Evolutionary conservation across 805 yeast genomes (phyloP).

Genomic region (Yarrowia porcina): DNA sequence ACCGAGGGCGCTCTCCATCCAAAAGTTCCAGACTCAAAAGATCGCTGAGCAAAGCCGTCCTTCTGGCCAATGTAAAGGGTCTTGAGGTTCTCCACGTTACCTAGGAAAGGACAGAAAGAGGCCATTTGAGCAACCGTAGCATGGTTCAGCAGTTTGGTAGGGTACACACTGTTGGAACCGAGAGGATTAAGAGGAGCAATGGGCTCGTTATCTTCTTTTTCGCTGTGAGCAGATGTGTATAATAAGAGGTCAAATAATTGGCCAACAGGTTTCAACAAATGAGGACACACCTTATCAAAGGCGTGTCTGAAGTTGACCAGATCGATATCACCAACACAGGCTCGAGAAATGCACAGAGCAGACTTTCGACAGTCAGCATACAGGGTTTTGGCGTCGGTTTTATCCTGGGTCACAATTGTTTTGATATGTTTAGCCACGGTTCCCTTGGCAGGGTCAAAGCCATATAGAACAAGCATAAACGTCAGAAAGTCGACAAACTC

Average conservation of each 20-base stretch:
- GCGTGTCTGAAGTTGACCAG: constrained; percentile 30
- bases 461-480: neutral
- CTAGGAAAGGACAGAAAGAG: constrained; percentile 38
- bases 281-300: constrained; percentile 37
- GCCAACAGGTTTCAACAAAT: constrained; percentile 46
- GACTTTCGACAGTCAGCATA: neutral
- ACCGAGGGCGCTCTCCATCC: constrained; percentile 90
- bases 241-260: constrained; percentile 46
- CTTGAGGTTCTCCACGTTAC: constrained; percentile 40
- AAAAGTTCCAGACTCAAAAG: constrained; percentile 76
- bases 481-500: constrained; percentile 4
- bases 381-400: neutral
- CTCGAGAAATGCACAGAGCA: neutral
- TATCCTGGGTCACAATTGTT: neutral
- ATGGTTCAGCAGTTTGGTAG: constrained; percentile 44
- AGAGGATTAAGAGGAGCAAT: neutral
- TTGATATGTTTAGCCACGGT: neutral
- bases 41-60: constrained; percentile 82
- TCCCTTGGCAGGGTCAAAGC: constrained; percentile 12
- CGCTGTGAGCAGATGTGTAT: constrained; percentile 34
- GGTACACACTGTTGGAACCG: constrained; percentile 26
- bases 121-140: constrained; percentile 45
- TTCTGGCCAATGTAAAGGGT: constrained; percentile 70
- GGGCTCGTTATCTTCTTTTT: constrained; percentile 26
- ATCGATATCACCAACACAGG: neutral